Evolutionary conservation across 768 basidiomycete species (phyloP).

Genomic region (Hypholoma sublateritium): DNA sequence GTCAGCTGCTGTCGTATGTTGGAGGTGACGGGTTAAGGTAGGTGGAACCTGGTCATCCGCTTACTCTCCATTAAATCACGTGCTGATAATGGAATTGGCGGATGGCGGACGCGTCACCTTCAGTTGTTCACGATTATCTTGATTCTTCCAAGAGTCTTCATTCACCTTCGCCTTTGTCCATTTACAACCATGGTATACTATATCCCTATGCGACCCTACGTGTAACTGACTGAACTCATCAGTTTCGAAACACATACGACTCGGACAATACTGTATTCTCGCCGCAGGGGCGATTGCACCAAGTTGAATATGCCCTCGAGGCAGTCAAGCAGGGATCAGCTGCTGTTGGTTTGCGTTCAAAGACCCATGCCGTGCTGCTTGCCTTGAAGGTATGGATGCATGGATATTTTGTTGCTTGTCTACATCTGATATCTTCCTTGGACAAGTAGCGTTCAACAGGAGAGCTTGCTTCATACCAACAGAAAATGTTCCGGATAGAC

Average conservation of each 20-base stretch:
- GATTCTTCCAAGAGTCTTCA: too few species aligned
- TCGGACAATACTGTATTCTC: conserved; percentile 98
- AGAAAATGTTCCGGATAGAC: conserved; percentile 99
- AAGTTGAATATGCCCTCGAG: conserved; percentile 98
- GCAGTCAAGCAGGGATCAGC: conserved; percentile 99
- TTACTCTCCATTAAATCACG: conserved; percentile 15
- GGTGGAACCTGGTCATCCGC: not conserved
- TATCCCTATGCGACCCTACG: conserved; percentile 13
- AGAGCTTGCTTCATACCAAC: conserved; percentile 98
- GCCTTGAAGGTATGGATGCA: conserved; percentile 74
- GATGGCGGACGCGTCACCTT: conserved; percentile 29
- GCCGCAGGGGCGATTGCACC: conserved; percentile 94
- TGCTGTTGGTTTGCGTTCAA: conserved; percentile 94
- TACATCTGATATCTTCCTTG: conserved; percentile 2
- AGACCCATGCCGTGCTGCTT: conserved; percentile 90
- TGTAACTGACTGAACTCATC: conserved; percentile 19
- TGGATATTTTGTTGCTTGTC: conserved; percentile 16
- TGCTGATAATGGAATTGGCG: conserved; percentile 12
- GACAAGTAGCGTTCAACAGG: conserved; percentile 87
- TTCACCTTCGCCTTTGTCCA: conserved; percentile 11
- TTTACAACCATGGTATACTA: conserved; percentile 34
- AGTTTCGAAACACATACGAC: conserved; percentile 98
- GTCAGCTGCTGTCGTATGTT: too few species aligned
- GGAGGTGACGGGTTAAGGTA: too few species aligned
- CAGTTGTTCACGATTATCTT: conserved; percentile 9